Conservation (phyloP, 2,329 filamentous ascomycete genomes). For the Leptographium wingfieldii region DNA sequence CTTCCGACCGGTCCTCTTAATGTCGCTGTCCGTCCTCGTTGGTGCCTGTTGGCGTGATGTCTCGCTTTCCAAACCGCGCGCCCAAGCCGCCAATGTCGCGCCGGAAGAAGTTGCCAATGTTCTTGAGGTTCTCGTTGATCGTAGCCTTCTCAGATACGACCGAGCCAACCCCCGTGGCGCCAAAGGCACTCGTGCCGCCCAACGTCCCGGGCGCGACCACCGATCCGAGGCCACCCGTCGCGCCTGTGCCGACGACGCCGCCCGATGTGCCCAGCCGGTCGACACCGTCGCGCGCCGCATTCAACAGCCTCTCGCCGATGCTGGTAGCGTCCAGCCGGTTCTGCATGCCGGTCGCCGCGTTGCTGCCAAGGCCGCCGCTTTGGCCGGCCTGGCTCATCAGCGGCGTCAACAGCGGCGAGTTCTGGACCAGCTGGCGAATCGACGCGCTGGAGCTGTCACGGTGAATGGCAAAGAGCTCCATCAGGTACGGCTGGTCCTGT, state of each 20-base stretch:
- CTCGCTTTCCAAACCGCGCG: slow-evolving; percentile 56
- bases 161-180: slow-evolving; percentile 26
- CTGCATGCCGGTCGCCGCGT: slow-evolving; percentile 11
- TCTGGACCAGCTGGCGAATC: slow-evolving; percentile 57
- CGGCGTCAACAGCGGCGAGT: slow-evolving; percentile 57
- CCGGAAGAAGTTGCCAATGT: slow-evolving; percentile 92
- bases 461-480: slow-evolving; percentile 74
- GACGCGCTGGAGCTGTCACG: slow-evolving; percentile 55
- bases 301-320: slow-evolving; percentile 79
- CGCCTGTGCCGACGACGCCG: slow-evolving; percentile 18
- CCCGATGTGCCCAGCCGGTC: slow-evolving; percentile 54
- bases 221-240: slow-evolving; percentile 10
- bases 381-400: slow-evolving; percentile 38
- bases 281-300: slow-evolving; percentile 72
- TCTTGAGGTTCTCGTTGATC: slow-evolving; percentile 88
- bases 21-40: slow-evolving; percentile 4
- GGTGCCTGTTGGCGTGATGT: slow-evolving; percentile 25
- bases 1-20: not conserved
- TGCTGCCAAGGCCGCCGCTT: slow-evolving; percentile 21
- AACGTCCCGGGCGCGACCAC: not conserved
- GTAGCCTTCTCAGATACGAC: slow-evolving; percentile 42
- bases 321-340: slow-evolving; percentile 26
- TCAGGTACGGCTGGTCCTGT: slow-evolving; percentile 64
- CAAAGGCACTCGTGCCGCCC: slow-evolving; percentile 40
- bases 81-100: slow-evolving; percentile 71